Base-by-base conservation (phyloP, 208 protist genomes). In the Crithidia brevicula region DNA sequence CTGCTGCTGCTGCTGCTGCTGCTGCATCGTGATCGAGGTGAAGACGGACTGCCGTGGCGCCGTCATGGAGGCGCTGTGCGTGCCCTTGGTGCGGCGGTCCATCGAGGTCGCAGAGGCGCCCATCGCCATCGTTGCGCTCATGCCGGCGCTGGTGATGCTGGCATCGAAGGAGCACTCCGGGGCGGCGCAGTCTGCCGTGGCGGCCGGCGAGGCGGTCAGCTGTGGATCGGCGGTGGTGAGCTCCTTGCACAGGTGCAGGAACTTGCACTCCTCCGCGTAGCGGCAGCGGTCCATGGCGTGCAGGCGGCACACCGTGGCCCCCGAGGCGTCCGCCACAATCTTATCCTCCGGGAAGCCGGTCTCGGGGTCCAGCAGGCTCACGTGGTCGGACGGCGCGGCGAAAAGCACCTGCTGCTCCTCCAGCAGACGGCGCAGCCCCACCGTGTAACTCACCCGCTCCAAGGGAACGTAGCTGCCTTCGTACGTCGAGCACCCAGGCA, bases 201-300 rank as follows among this genome's bases (percentile, higher is more conserved):
- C 38, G 11, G 62, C 20, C 8, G 62, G 42, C 3, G 60, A 53
- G 4, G 61, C 70, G 1, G 74, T 83, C 13, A 82, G 74, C 15
- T 73, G 46, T 2, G 81, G 70, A 57, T 85, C 67, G 34, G 40
- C 65, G 20, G 23, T 30, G 38, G 68, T 79, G 27, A 89, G 79
- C 16, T 91, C 67, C 40, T 87, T 83, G 79, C 89, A 95, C 10
- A 95, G 72, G 70, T 95, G 89, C 42, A 95, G 67, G 40, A 91
- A 95, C 73, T 90, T 91, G 63, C 89, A 95, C 56, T 95, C 86
- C 28, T 85, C 86, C 28, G 83, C 86, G 78, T 91, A 95, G 51
- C 86, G 86, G 74, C 89, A 95, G n/a, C 86, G 78, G 34, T 78
- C 81, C 43, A 82, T 73, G 22, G 79, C 80, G 73, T 94, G 85